Evolutionary conservation across 768 basidiomycete genomes (phyloP).

Genomic region (Pulveroboletus sp.): DNA sequence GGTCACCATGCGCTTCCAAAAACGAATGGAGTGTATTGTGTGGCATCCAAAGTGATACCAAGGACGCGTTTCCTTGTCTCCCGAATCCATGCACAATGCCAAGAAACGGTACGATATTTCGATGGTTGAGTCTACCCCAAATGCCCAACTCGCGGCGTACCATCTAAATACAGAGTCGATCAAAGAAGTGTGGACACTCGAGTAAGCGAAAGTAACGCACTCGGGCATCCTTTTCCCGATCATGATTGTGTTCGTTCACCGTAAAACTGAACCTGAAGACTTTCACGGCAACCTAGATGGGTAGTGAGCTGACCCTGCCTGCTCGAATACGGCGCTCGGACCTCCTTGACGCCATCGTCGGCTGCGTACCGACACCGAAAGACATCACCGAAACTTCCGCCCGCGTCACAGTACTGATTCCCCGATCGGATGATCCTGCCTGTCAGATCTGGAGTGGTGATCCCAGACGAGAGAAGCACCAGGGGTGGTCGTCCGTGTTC

Average conservation of each 20-base stretch:
- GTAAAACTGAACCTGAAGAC: slow-evolving; percentile 7
- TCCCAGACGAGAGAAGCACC: neutral
- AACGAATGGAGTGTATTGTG: slow-evolving; percentile 4
- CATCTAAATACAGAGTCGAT: neutral
- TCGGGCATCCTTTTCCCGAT: neutral
- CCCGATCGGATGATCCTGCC: neutral
- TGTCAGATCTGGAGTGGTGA: slow-evolving; percentile 1
- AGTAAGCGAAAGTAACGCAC: neutral
- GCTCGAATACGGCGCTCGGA: neutral
- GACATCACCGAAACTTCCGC: slow-evolving; percentile 6
- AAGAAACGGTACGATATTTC: slow-evolving; percentile 3
- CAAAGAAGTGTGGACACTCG: no score
- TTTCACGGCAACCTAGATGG: slow-evolving; percentile 8
- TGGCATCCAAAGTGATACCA: slow-evolving; percentile 12
- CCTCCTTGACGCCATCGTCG: neutral
- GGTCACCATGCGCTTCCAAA: neutral
- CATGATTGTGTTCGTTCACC: neutral
- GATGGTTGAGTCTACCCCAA: slow-evolving; percentile 3
- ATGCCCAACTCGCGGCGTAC: slow-evolving; percentile 7
- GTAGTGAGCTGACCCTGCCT: neutral
- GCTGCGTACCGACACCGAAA: slow-evolving; percentile 1
- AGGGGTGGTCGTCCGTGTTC: neutral
- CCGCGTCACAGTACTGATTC: neutral
- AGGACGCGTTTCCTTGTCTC: neutral
- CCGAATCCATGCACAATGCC: slow-evolving; percentile 5